These are phyloP conservation scores for Yarrowia porcina DNA, from an alignment of 805 yeast genomes.

Conservation along the genomic window DNA sequence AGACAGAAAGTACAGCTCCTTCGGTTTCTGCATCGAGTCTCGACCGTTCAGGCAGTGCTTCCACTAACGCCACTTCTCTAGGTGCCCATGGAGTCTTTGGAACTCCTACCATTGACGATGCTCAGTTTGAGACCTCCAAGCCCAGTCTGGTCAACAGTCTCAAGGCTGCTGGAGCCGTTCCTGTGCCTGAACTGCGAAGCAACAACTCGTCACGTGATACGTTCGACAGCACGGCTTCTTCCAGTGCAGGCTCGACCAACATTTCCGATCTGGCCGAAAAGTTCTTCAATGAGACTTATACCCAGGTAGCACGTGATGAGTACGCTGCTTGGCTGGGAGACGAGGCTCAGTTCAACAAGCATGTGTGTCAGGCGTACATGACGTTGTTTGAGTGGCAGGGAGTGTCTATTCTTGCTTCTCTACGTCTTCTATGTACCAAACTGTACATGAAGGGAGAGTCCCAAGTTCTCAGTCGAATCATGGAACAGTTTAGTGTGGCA, in stretches of 20 bases:
- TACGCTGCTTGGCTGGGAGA: slow-evolving; percentile 46
- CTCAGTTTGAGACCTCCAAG: background rate
- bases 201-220: background rate
- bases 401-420: slow-evolving; percentile 52
- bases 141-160: background rate
- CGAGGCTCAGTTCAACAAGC: slow-evolving; percentile 32
- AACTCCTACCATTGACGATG: slow-evolving; percentile 1
- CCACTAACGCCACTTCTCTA: background rate
- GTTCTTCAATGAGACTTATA: slow-evolving; percentile 15
- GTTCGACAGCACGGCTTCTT: background rate
- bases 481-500: slow-evolving; percentile 63
- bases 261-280: background rate
- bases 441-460: slow-evolving; percentile 80
- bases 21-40: background rate
- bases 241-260: background rate
- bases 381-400: slow-evolving; percentile 45
- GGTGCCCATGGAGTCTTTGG: background rate
- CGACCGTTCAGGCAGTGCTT: background rate
- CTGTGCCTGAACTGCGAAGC: background rate
- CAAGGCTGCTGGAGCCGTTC: background rate
- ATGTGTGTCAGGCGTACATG: slow-evolving; percentile 42
- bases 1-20: background rate
- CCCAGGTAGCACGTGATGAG: slow-evolving; percentile 40
- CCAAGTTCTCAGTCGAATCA: slow-evolving; percentile 70
- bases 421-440: slow-evolving; percentile 59